These are phyloP conservation scores for Diospyros lotus DNA, from an alignment of 148 eudicot species.

Conservation along the genomic window DNA sequence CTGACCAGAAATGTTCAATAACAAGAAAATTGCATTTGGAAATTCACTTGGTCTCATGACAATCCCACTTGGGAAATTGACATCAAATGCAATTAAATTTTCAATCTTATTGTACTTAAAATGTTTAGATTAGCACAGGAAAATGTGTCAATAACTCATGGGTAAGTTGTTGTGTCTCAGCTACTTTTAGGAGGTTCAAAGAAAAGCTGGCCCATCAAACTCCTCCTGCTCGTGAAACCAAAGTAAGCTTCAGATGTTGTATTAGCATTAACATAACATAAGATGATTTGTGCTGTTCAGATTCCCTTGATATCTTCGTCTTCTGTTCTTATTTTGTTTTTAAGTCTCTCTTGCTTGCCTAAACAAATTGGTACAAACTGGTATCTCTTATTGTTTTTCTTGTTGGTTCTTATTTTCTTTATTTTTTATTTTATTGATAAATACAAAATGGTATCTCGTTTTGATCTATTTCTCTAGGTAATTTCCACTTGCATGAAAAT, in stretches of 20 bases:
- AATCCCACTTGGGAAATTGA: too few species aligned
- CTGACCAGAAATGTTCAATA: too few species aligned
- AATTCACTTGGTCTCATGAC: too few species aligned
- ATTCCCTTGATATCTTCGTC: neutral
- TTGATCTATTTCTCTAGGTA: neutral
- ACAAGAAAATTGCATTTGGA: too few species aligned
- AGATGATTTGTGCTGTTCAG: neutral
- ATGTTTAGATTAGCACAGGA: constrained; percentile 8
- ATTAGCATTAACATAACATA: neutral
- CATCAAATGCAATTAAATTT: too few species aligned
- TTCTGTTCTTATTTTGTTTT: neutral
- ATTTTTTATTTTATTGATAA: too few species aligned
- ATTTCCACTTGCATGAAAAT: neutral
- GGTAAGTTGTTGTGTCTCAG: constrained; percentile 27
- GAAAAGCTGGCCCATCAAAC: constrained; percentile 61
- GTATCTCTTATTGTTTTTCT: too few species aligned
- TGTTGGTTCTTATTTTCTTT: too few species aligned
- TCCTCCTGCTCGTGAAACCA: constrained; percentile 44
- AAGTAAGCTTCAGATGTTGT: constrained; percentile 38
- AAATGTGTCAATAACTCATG: neutral
- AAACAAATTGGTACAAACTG: too few species aligned
- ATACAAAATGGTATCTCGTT: constrained; percentile 1
- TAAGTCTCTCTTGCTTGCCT: neutral
- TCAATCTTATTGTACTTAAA: neutral
- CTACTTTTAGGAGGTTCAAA: constrained; percentile 85